Percentiles rank a stretch among this genome's conserved stretches.
Evolutionary conservation across 768 basidiomycete species (phyloP).

Genomic region (Tulasnella sp.): DNA sequence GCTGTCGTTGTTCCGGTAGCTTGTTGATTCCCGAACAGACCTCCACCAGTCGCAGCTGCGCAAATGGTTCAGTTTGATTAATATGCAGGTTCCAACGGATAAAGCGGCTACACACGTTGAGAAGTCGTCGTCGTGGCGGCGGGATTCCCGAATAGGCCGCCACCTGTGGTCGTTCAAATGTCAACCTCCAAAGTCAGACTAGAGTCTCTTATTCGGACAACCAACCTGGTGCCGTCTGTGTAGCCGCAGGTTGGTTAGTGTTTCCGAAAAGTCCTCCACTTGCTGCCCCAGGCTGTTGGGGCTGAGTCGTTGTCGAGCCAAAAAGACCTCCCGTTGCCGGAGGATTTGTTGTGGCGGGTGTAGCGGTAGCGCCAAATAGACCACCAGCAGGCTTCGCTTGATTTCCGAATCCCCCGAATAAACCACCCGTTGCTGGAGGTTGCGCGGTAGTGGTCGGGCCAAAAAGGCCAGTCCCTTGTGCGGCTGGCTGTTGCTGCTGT

Average conservation of each 20-base stretch:
- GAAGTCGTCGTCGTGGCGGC: not conserved
- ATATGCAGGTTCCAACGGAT: not conserved
- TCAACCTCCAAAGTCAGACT: not conserved
- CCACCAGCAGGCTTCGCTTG: not conserved
- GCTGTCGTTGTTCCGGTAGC: not conserved
- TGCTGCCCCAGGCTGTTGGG: not conserved
- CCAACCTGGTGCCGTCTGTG: not conserved
- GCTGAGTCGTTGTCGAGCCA: not conserved
- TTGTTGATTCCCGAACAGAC: not conserved
- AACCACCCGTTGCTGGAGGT: not conserved
- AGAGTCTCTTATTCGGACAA: not conserved
- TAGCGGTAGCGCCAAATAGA: not conserved
- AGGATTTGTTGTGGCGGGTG: not conserved
- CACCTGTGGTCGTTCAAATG: not conserved
- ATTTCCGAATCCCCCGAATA: not conserved
- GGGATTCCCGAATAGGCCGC: not conserved
- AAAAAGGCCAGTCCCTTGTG: slow-evolving; percentile 3
- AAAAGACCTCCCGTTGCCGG: not conserved
- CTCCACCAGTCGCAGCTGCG: not conserved
- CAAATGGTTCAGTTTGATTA: not conserved
- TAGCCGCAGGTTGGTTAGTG: not conserved
- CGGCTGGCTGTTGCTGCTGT: not conserved
- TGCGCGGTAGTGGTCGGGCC: not conserved
- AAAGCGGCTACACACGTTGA: not conserved
- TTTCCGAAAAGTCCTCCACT: not conserved